Evolutionary conservation across 176 grass and related monocot genomes (phyloP).

Genomic region (Rhynchospora breviuscula): DNA sequence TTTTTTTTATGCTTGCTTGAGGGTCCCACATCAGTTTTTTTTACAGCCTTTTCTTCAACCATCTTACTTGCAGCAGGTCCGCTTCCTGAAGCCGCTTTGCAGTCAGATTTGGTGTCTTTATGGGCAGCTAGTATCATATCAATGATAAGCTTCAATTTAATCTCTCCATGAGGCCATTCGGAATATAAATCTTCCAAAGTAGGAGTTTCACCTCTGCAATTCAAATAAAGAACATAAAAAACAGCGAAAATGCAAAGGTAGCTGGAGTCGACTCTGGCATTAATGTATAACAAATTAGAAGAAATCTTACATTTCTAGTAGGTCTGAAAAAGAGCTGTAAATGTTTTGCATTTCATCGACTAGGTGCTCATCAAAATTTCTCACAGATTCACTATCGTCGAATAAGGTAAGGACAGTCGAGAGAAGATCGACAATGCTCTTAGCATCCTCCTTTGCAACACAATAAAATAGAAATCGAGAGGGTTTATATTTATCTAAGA

Average conservation of each 20-base stretch:
- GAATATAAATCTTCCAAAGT: slow-evolving; percentile 8
- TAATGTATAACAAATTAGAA: background rate
- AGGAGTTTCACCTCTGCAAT: background rate
- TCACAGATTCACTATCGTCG: background rate
- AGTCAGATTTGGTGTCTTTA: background rate
- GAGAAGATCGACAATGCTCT: background rate
- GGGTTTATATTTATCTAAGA: background rate
- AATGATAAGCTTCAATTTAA: background rate
- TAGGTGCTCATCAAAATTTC: background rate
- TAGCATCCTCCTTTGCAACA: background rate
- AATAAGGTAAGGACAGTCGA: background rate
- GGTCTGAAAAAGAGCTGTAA: background rate
- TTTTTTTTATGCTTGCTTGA: background rate
- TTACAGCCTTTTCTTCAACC: background rate
- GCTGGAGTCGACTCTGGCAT: background rate
- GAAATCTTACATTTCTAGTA: background rate
- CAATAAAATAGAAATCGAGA: background rate
- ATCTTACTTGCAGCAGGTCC: background rate
- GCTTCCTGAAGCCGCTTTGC: background rate
- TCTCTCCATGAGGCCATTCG: background rate
- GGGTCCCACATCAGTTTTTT: background rate
- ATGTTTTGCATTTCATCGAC: background rate
- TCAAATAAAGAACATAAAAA: background rate
- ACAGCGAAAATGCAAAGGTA: background rate
- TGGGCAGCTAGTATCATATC: background rate